phyloP scores from a whole-genome alignment of 2,329 filamentous ascomycete species.

The Clonostachys rosea region DNA sequence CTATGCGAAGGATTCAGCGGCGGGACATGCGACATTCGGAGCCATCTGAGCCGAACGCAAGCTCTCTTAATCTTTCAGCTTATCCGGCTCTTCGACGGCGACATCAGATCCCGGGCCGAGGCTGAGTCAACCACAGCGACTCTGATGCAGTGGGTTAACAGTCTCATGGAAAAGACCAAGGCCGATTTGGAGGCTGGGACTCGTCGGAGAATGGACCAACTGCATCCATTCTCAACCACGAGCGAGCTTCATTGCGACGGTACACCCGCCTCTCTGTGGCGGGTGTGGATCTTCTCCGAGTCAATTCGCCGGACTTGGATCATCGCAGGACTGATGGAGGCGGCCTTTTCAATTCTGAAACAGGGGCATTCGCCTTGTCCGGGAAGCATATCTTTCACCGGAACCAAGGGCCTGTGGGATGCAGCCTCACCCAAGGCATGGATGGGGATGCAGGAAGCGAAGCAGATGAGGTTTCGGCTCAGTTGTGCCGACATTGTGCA shows the following conservation, averaged over 20 bases:
- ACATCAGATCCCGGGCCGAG: constrained; percentile 2
- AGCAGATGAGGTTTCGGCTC: background rate
- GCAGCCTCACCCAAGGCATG: constrained; percentile 6
- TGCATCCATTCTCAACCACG: background rate
- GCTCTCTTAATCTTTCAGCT: constrained; percentile 1
- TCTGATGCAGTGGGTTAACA: background rate
- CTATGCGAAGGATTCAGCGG: background rate
- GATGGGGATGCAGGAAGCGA: background rate
- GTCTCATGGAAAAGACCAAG: constrained; percentile 1
- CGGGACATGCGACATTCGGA: background rate
- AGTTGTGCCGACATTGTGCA: background rate
- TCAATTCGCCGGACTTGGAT: constrained; percentile 13
- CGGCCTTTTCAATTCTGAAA: constrained; percentile 7
- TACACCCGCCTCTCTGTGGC: constrained; percentile 6
- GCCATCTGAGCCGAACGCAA: constrained; percentile 3
- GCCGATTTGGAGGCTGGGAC: background rate
- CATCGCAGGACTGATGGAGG: constrained; percentile 6
- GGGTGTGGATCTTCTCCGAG: constrained; percentile 13
- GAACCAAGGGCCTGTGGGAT: constrained; percentile 10
- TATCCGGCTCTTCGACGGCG: constrained; percentile 6
- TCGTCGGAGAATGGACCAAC: background rate
- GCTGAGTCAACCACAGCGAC: background rate
- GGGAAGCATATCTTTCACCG: constrained; percentile 12
- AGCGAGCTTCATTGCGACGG: background rate
- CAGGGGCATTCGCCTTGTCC: constrained; percentile 6